phyloP scores from a whole-genome alignment of 768 basidiomycete genomes.

The Leccinum rimulosum region DNA sequence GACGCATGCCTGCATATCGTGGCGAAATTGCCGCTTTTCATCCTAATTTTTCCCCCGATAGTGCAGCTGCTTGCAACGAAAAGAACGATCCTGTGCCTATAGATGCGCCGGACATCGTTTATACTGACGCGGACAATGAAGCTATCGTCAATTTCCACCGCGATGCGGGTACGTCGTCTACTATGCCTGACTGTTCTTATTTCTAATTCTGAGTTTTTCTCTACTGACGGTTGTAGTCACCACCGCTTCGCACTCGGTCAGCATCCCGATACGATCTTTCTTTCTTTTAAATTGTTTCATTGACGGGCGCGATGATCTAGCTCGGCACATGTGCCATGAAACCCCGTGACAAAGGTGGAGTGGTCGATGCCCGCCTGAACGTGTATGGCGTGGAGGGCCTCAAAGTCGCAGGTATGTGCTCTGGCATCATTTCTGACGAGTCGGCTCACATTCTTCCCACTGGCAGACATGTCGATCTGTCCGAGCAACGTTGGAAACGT shows the following conservation, averaged over 20 bases:
- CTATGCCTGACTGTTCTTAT: too few relatives aligned
- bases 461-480: conserved; percentile 8
- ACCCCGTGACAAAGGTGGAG: conserved; percentile 4
- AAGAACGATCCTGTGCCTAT: conserved; percentile 15
- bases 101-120: not conserved
- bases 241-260: not conserved
- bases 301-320: not conserved
- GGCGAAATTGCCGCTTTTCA: conserved; percentile 19
- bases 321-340: conserved; percentile 67
- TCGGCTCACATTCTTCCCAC: too few relatives aligned
- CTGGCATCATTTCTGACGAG: not conserved
- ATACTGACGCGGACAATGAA: not conserved
- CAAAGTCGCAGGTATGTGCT: conserved; percentile 15
- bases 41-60: conserved; percentile 30
- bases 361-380: conserved; percentile 13
- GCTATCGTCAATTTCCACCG: not conserved
- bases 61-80: conserved; percentile 27
- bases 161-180: not conserved
- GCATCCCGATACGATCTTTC: not conserved
- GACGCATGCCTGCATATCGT: conserved; percentile 44
- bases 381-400: conserved; percentile 13
- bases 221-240: not conserved
- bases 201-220: not conserved
- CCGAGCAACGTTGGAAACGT: conserved; percentile 9
- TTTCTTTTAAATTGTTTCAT: too few relatives aligned